These are phyloP conservation scores for Aspergillus kassunensis DNA, from an alignment of 495 filamentous ascomycete species.

Conservation along the genomic window DNA sequence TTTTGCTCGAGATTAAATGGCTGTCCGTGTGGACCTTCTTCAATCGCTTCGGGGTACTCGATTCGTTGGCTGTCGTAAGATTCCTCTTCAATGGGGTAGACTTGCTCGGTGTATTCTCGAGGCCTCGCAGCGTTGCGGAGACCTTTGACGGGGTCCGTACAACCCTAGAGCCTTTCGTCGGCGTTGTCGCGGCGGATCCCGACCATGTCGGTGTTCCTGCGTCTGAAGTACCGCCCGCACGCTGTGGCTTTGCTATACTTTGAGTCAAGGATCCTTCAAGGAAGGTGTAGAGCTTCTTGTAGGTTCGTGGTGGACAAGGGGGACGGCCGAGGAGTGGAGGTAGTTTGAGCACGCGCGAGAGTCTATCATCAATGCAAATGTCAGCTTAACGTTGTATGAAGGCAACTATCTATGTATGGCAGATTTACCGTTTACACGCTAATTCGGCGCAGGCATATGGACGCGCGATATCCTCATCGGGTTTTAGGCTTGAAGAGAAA, in stretches of 20 bases:
- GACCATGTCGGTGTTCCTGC: constrained; percentile 28
- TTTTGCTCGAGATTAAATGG: constrained; percentile 26
- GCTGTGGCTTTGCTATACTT: constrained; percentile 29
- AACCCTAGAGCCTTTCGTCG: constrained; percentile 23
- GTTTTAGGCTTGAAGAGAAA: constrained; percentile 72
- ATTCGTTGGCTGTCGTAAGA: constrained; percentile 19
- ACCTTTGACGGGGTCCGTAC: constrained; percentile 27
- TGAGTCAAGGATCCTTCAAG: constrained; percentile 67
- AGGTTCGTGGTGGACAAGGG: constrained; percentile 76
- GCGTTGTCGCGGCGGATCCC: constrained; percentile 30
- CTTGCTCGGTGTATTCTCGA: constrained; percentile 43
- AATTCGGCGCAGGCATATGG: constrained; percentile 88
- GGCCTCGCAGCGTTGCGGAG: constrained; percentile 28
- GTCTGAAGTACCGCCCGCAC: constrained; percentile 26
- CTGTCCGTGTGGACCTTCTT: constrained; percentile 18
- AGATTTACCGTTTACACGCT: constrained; percentile 71
- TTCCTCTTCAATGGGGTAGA: constrained; percentile 37
- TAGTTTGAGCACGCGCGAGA: constrained; percentile 79
- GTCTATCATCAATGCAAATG: constrained; percentile 38
- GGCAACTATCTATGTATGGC: too few relatives aligned
- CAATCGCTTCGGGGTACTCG: constrained; percentile 23
- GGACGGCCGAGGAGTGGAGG: constrained; percentile 76
- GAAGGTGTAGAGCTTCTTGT: constrained; percentile 78
- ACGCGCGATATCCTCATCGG: constrained; percentile 84
- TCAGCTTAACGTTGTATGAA: constrained; percentile 5